Base-by-base conservation (phyloP, 2,329 filamentous ascomycete genomes). In the Epichloe gansuensis region DNA sequence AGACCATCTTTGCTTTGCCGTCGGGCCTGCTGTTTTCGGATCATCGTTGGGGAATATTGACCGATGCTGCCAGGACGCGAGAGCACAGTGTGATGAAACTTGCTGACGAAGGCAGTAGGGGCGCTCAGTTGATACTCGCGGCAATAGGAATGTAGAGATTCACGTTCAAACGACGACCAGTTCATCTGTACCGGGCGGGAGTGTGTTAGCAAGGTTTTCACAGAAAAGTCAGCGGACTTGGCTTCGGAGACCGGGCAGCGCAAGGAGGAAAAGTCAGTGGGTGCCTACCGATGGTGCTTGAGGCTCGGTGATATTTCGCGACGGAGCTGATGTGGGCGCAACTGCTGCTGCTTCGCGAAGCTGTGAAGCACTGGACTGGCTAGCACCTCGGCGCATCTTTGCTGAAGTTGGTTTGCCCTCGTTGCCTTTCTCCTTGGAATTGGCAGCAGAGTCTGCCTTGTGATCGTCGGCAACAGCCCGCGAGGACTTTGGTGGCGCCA, bases 21-120 rank as follows among this genome's bases (percentile, higher is more conserved):
- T 50, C 82, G 72, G 60, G 81, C 75, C 46, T 80, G 73, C 57
- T 78, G 80, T 59, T 75, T 77, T 53, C 84, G 73, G 43, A 82
- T 80, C 81, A 89, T 89, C 25, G 85, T 89, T 5, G 87, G 86
- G 15, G 85, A 89, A 67, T 82, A 78, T 54, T 78, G 71, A 36
- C 85, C 87, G 58, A 90, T 81, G 65, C 81, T 76, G 59, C 74
- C 69, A 61, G 80, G 72, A 68, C 77, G 73, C 6, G 78, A 76
- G 42, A 86, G 72, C 12, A 84, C 73, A 65, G 76, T 76, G 59
- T 81, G 74, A 61, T 80, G 77, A 66, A 81, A 82, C 43, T 77
- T 74, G 59, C 74, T 79, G 52, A 73, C 77, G 68, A 88, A 91
- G 53, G 85, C 78, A 39, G 82, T 79, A 12, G 87, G 84, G 0